These are phyloP conservation scores for Potentilla sterilis DNA, from an alignment of 306 rosid species.

Conservation along the genomic window DNA sequence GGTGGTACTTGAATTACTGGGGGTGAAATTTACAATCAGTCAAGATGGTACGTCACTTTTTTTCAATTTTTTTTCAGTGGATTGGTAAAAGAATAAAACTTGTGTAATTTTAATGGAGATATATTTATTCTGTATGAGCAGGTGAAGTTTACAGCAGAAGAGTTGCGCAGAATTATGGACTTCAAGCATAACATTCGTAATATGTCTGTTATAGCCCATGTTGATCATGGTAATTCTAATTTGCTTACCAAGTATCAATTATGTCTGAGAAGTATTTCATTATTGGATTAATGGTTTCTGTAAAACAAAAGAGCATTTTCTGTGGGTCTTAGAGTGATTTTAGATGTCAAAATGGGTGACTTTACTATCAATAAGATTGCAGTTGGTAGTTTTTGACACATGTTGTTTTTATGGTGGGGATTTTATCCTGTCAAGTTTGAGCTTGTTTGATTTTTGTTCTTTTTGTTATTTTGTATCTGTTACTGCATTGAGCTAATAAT, in stretches of 20 bases:
- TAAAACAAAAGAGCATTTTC: too few relatives aligned
- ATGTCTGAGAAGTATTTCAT: not conserved
- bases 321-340: not conserved
- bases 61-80: not conserved
- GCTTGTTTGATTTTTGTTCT: not conserved
- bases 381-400: not conserved
- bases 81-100: not conserved
- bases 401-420: not conserved
- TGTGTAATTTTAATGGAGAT: slow-evolving; percentile 13
- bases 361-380: not conserved
- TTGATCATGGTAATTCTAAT: slow-evolving; percentile 61
- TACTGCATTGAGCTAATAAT: not conserved
- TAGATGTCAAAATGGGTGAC: not conserved
- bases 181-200: slow-evolving; percentile 81
- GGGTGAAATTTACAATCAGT: slow-evolving; percentile 12
- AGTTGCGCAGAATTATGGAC: slow-evolving; percentile 89
- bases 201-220: slow-evolving; percentile 95
- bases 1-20: slow-evolving; percentile 5
- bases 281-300: not conserved
- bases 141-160: slow-evolving; percentile 98
- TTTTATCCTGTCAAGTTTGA: too few relatives aligned
- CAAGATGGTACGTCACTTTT: slow-evolving; percentile 61
- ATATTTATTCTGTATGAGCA: slow-evolving; percentile 30
- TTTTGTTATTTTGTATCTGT: not conserved
- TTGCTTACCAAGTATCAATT: not conserved